Evolutionary conservation across 305 asterid genomes (phyloP).

Genomic region (Fraxinus sp.): DNA sequence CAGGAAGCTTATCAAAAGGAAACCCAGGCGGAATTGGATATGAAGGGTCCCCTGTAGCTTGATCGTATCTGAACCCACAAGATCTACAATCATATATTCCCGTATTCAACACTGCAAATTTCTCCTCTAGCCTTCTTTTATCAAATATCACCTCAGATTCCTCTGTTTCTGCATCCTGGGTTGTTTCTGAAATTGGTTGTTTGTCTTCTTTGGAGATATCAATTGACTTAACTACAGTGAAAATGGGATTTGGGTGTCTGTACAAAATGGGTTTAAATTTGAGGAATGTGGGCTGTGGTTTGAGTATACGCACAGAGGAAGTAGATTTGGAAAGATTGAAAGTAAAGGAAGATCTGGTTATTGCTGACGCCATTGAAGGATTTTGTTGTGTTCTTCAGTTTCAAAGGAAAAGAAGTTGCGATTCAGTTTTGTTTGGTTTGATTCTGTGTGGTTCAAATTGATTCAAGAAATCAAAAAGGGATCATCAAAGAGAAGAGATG

Average conservation of each 20-base stretch:
- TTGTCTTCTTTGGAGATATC: conserved; percentile 85
- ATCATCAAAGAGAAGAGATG: background rate
- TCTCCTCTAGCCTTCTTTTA: conserved; percentile 68
- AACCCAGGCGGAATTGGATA: conserved; percentile 91
- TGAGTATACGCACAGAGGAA: conserved; percentile 33
- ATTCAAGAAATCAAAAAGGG: background rate
- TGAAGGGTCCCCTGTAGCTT: conserved; percentile 67
- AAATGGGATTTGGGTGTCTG: conserved; percentile 12
- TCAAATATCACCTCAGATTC: conserved; percentile 27
- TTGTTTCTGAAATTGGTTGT: conserved; percentile 36
- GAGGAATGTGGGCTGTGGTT: conserved; percentile 37
- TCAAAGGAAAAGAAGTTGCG: background rate
- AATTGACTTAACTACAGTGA: conserved; percentile 40
- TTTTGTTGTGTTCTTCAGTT: conserved; percentile 4
- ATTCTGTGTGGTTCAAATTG: background rate
- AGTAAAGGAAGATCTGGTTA: conserved; percentile 53
- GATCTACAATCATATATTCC: conserved; percentile 82
- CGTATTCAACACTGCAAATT: conserved; percentile 84
- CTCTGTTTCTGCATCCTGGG: conserved; percentile 18
- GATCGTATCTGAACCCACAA: conserved; percentile 67
- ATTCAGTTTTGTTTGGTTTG: background rate
- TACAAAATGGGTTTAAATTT: conserved; percentile 14
- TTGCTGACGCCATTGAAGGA: conserved; percentile 59
- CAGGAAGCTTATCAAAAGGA: conserved; percentile 79
- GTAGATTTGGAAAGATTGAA: conserved; percentile 46